Conservation (phyloP, 192 early-diverging fungal species). For the Oehlia diaphana region DNA sequence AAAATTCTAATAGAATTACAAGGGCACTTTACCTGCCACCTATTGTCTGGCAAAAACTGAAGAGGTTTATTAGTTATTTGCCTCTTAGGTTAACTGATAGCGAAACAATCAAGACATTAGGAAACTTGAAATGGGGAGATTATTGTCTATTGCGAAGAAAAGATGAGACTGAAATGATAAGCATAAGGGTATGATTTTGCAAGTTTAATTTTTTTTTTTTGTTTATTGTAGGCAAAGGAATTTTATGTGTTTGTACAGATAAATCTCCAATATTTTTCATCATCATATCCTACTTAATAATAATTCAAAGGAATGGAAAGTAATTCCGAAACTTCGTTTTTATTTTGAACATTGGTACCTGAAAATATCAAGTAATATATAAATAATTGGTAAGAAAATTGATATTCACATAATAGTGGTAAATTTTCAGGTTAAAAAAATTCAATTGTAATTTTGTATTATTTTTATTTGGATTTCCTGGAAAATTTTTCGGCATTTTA, state of each 20-base stretch:
- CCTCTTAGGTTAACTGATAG: neutral
- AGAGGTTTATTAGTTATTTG: neutral
- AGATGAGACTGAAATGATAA: neutral
- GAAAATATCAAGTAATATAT: neutral
- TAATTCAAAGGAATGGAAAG: neutral
- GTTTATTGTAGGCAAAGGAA: neutral
- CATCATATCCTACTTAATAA: neutral
- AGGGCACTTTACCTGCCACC: slow-evolving; percentile 52
- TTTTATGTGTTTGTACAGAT: neutral
- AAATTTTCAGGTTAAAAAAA: neutral
- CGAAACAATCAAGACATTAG: slow-evolving; percentile 15
- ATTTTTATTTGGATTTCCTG: neutral
- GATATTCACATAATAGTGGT: neutral
- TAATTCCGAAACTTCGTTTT: neutral
- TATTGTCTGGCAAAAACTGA: neutral
- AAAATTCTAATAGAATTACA: slow-evolving; percentile 38
- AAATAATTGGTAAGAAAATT: neutral
- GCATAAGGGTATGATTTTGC: neutral
- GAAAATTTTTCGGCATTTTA: neutral
- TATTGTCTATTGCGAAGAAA: slow-evolving; percentile 54
- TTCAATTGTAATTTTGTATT: neutral
- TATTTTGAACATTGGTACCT: neutral
- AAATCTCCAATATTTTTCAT: neutral
- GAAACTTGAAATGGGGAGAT: slow-evolving; percentile 50
- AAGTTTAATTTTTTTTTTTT: neutral